Conservation (phyloP, 2,329 filamentous ascomycete genomes). For the Fusarium dlaminii region DNA sequence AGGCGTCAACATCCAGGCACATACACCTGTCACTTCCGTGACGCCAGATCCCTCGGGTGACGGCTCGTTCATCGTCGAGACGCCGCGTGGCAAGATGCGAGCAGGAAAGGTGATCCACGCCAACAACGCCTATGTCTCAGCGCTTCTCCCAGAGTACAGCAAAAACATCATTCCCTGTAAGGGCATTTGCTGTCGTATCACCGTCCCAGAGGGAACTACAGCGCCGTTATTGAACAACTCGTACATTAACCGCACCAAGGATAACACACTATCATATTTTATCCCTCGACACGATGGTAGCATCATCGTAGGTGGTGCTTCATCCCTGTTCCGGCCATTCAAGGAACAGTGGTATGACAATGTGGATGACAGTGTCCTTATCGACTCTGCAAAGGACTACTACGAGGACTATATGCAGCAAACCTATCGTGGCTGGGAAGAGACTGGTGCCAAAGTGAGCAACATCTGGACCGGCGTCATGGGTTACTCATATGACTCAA, state of each 20-base stretch:
- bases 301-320: not conserved
- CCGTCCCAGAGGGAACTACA: not conserved
- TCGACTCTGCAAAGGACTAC: not conserved
- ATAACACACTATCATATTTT: not conserved
- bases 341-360: slow-evolving; percentile 6
- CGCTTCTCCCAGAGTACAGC: slow-evolving; percentile 66
- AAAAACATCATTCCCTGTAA: slow-evolving; percentile 71
- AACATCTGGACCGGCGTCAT: not conserved
- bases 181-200: slow-evolving; percentile 48
- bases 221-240: not conserved
- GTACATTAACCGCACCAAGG: not conserved
- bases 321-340: not conserved
- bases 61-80: not conserved
- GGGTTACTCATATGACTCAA: slow-evolving; percentile 3
- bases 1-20: not conserved
- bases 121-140: slow-evolving; percentile 74
- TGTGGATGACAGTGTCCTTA: not conserved
- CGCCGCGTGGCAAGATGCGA: slow-evolving; percentile 55
- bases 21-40: not conserved
- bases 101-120: slow-evolving; percentile 68
- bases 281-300: not conserved
- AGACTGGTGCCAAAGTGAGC: not conserved
- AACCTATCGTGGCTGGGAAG: not conserved
- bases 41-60: not conserved
- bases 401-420: not conserved